These are phyloP conservation scores for Cryphonectria carpinicola DNA, from an alignment of 2,329 filamentous ascomycete species.

Conservation along the genomic window DNA sequence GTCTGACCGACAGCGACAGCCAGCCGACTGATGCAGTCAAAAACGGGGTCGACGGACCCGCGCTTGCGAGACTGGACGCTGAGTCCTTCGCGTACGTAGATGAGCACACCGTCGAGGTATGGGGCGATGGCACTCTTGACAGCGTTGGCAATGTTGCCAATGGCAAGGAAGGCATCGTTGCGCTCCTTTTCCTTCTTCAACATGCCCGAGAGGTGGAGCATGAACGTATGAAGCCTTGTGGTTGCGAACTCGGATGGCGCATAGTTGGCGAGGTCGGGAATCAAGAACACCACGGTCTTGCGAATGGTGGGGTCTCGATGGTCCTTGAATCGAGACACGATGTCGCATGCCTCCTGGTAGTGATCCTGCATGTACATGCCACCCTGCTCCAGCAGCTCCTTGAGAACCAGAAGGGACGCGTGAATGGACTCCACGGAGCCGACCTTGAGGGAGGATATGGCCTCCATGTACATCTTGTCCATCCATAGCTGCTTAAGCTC, in stretches of 20 bases:
- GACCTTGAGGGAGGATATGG: conserved; percentile 76
- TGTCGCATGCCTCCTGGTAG: conserved; percentile 90
- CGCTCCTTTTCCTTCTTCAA: conserved; percentile 93
- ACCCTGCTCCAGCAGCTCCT: conserved; percentile 89
- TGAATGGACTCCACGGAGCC: conserved; percentile 88
- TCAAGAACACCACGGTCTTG: conserved; percentile 86
- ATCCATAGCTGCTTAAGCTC: conserved; percentile 88
- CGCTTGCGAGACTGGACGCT: conserved; percentile 74
- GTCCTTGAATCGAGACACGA: conserved; percentile 89
- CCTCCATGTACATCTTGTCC: conserved; percentile 86
- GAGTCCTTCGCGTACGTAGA: conserved; percentile 90
- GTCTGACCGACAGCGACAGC: conserved; percentile 95
- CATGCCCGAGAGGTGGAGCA: conserved; percentile 93
- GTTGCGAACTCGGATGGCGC: conserved; percentile 87
- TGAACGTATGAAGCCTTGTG: conserved; percentile 90
- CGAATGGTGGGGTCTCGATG: conserved; percentile 87
- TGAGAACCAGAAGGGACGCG: conserved; percentile 89
- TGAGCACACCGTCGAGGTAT: conserved; percentile 91
- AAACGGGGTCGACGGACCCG: conserved; percentile 76
- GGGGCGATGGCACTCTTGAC: conserved; percentile 94
- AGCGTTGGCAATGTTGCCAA: conserved; percentile 94
- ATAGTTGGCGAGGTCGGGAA: conserved; percentile 91
- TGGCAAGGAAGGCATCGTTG: conserved; percentile 92
- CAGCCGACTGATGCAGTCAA: conserved; percentile 96
- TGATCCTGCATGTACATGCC: conserved; percentile 99